Evolutionary conservation across 345 rosid genomes (phyloP), one percentile per base, ranked within the genome.

Genomic region (Hevea brasiliensis): DNA sequence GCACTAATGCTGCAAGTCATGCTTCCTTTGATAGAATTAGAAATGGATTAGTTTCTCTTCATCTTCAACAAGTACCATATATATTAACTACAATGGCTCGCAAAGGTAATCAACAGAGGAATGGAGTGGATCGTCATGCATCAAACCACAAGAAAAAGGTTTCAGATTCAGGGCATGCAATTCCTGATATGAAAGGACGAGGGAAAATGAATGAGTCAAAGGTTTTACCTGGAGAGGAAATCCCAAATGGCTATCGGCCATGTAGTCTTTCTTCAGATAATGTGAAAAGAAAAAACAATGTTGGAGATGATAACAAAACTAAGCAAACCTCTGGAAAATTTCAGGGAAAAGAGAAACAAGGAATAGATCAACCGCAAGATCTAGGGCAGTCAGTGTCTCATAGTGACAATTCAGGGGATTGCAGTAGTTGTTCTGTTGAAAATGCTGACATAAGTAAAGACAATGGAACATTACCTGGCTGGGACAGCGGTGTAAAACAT

Each of bases 51-150:
- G 65, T 32, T 72, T 77, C 21, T 59, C n/a, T 61, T 68, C 21
- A n/a, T 71, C 58, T 56, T 69, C 35, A 54, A 67, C 27, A 45
- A 59, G 27, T 78, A 47, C 58, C 18, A 10, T 51, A 12, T 23
- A 53, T 10, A 53, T 62, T 50, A 56, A 29, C 72, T 81, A 61
- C 12, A 59, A 94, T 94, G 98, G 96, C 98, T 77, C 91, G 97
- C 53, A 90, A 89, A 84, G 85, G 90, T 72, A 94, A 81, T 77
- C 92, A 89, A 26, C 97, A 83, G 83, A 90, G 85, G 87, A 87
- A 88, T 86, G 94, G 93, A 66, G 67, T 89, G 69, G 86, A 86
- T 72, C 85, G 77, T 66, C 84, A 86, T 55, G 56, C 84, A 44
- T 81, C 87, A 68, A 88, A 74, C 65, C 82, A 62, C 73, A 87